phyloP scores from a whole-genome alignment of 2,329 filamentous ascomycete species.

The Paramyrothecium roridum region DNA sequence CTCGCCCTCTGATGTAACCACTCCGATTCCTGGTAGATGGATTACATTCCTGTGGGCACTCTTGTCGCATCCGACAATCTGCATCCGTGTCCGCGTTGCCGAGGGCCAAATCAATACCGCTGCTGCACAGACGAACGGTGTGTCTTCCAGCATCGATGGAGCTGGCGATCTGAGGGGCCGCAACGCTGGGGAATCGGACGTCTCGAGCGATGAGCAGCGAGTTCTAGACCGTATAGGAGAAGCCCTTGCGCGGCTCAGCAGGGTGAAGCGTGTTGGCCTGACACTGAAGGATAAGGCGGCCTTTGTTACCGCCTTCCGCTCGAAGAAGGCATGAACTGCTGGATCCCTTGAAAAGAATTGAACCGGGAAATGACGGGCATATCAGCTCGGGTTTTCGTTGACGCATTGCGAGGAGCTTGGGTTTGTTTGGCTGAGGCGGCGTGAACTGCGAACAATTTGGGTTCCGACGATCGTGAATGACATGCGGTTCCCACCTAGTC shows the following conservation, averaged over 20 bases:
- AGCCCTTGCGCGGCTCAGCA: constrained; percentile 77
- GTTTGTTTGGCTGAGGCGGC: neutral
- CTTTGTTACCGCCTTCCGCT: constrained; percentile 69
- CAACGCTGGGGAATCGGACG: constrained; percentile 23
- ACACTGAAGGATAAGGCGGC: constrained; percentile 78
- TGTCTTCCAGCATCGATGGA: constrained; percentile 10
- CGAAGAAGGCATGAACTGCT: constrained; percentile 29
- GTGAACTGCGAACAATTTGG: neutral
- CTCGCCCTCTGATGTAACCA: constrained; percentile 84
- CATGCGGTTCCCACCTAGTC: too few relatives aligned
- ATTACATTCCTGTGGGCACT: constrained; percentile 79
- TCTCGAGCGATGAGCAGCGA: constrained; percentile 58
- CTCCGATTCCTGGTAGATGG: constrained; percentile 76
- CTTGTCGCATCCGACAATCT: constrained; percentile 80
- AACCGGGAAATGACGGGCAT: neutral
- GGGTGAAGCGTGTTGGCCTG: constrained; percentile 85
- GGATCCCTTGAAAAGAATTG: neutral
- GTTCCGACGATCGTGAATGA: too few relatives aligned
- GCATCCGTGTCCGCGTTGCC: constrained; percentile 86
- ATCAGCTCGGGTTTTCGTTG: neutral
- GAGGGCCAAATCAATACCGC: constrained; percentile 62
- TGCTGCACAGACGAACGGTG: constrained; percentile 30
- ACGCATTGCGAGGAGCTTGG: constrained; percentile 3
- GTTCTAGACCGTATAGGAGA: constrained; percentile 80
- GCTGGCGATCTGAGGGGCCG: constrained; percentile 21